A percentile compares a stretch with the other conserved stretches of the same genome.
Conservation (phyloP, 139 green algal genomes). For the Spirogloea muscicola region DNA sequence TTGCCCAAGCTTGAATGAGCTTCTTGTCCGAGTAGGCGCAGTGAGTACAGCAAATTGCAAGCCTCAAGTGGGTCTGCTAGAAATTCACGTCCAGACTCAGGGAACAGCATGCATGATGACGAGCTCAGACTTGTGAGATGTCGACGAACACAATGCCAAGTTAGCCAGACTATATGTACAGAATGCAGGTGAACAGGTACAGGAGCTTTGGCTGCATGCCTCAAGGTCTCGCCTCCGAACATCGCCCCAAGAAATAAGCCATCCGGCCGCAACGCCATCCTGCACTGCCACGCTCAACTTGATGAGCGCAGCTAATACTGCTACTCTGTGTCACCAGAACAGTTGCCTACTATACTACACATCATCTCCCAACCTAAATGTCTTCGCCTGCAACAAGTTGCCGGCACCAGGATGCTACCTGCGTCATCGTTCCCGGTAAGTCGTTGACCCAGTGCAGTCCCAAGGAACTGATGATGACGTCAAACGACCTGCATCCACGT, state of each 20-base stretch:
- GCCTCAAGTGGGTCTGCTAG: no score
- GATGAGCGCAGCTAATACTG: neutral
- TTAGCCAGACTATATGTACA: no score
- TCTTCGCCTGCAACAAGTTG: neutral
- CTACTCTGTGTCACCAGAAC: neutral
- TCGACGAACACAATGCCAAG: no score
- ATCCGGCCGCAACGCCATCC: slow-evolving; percentile 66
- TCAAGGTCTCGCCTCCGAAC: slow-evolving; percentile 74
- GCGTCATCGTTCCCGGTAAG: slow-evolving; percentile 67
- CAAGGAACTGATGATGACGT: slow-evolving; percentile 67
- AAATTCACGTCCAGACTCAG: no score
- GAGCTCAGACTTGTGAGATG: no score
- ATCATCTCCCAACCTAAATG: neutral
- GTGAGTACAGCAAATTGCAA: no score
- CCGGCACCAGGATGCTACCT: slow-evolving; percentile 39
- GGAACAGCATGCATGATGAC: no score
- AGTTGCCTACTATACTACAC: neutral
- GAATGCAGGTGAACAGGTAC: no score
- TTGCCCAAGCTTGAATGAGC: no score
- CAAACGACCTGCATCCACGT: slow-evolving; percentile 38
- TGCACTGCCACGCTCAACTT: slow-evolving; percentile 22
- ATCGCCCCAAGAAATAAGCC: slow-evolving; percentile 74
- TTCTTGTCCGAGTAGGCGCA: no score
- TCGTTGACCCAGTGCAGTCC: slow-evolving; percentile 84
- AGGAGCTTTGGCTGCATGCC: no score